phyloP scores from a whole-genome alignment of 1,284 basidiomycete genomes.

The Apiotrichum laibachii region DNA sequence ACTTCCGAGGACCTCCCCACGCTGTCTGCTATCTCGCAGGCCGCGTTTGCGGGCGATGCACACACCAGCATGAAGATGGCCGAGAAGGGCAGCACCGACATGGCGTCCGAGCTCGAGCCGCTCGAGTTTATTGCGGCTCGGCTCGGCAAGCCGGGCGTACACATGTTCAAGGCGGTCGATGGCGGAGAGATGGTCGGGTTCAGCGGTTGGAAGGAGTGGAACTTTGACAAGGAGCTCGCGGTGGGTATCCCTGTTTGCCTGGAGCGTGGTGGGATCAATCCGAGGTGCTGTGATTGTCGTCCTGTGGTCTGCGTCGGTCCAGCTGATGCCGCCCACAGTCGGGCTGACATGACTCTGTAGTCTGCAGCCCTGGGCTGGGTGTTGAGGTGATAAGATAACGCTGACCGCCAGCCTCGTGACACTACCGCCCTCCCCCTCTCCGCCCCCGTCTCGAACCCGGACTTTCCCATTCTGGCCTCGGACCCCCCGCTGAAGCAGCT shows the following conservation, averaged over 20 bases:
- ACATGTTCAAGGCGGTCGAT: not conserved
- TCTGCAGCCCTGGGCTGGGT: no score
- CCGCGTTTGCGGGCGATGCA: not conserved
- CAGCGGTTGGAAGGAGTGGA: not conserved
- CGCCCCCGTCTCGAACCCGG: no score
- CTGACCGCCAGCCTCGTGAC: no score
- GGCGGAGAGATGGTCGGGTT: not conserved
- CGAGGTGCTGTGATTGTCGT: no score
- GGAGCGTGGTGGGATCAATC: no score
- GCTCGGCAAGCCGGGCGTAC: not conserved
- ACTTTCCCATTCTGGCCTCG: not conserved
- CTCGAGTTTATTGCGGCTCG: not conserved
- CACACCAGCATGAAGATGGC: constrained; percentile 3
- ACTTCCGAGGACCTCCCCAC: not conserved
- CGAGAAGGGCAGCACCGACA: constrained; percentile 2
- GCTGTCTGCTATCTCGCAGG: not conserved
- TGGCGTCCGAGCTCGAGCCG: constrained; percentile 2
- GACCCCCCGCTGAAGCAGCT: not conserved
- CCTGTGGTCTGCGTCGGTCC: no score
- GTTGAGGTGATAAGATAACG: no score
- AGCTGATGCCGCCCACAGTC: no score
- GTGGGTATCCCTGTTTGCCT: not conserved
- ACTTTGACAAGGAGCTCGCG: not conserved
- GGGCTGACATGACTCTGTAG: no score
- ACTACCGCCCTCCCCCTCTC: no score